Base-by-base conservation (phyloP, 2,329 filamentous ascomycete species). In the Neopestalotiopsis clavispora region DNA sequence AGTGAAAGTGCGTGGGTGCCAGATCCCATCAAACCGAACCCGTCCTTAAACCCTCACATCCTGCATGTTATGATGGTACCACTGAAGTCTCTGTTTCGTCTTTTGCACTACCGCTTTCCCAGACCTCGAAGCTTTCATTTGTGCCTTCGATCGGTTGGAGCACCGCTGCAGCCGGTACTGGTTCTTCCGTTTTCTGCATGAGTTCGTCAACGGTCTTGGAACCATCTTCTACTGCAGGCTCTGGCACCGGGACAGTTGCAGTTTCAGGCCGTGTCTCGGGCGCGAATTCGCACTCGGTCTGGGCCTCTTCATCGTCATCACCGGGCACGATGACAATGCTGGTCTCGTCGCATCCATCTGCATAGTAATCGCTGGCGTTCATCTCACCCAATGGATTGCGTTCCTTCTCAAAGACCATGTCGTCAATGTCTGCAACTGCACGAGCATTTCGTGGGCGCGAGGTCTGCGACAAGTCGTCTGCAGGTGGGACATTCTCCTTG, bases 401-500 rank as follows among this genome's bases (percentile, higher is more conserved):
- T 75, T 88, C 83, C 78, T 91, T 87, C 74, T 92, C 90, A 30
- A 91, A 83, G 20, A 87, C 78, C 84, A 90, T 90, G 69, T 85
- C 84, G 64, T 89, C 87, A 2, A 76, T 74, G 28, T 75, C 75
- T 28, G 76, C 72, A 28, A 73, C 72, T 9, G 78, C 72, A n/a
- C 80, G 77, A 30, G 79, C 71, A n/a, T 76, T 74, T 0, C 78
- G 77, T 1, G 79, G 75, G 28, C 74, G 73, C 17, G 82, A 82
- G 0, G 88, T 90, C 75, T 92, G 87, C 34, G 87, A 89, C 52
- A 92, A 79, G 60, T 92, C 90, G 67, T 89, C 87, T 2, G 82
- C 78, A 1, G 95, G 95, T 4, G 95, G 93, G 20, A 97, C 90
- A 77, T 99, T 99, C 84, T 99, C 95, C 85, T 99, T 99, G 76